Base-by-base conservation (phyloP, 83 land plant species). In the Larix sibirica region DNA sequence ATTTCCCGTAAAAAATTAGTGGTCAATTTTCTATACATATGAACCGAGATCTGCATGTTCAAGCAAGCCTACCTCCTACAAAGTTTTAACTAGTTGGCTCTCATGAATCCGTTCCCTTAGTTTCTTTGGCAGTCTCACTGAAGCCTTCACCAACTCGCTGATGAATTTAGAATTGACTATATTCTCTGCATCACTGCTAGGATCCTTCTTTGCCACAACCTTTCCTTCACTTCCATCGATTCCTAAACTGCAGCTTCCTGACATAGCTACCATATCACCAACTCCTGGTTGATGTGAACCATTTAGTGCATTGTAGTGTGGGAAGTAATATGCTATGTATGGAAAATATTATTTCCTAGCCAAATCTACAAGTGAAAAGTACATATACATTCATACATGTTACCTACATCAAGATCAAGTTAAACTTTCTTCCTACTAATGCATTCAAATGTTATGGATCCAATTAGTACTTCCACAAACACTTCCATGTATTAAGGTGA, bases 301-400 rank as follows among this genome's bases (percentile, higher is more conserved):
- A 89, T 96, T 98, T 71, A 97, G 80, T 59, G 92, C 90, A 75
- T 87, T 86, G 82, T 97, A 97, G 67, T 94, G 96, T 10, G 99
- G 98, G 78, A 98, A 98, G 73, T 91, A 93, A 81, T 96, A 98
- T 33, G 94, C 94, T 62, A 98, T 87, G 81, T 87, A 94, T 38
- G 90, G 91, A 81, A 88, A 96, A 81, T 98, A 98, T 83, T 98
- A 98, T 83, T 96, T 96, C 81, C 89, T 89, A 3, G 94, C 97
- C 54, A 98, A 91, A 14, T 98, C 99, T 96, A 91, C 85, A 85
- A 82, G 24, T 13, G 9, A 82, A 80, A 74, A 26, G 58, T 56
- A 73, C 24, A 84, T 2, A 62, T n/a, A 74, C 61, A 64, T 42
- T 58, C 12, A 24, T 36, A 24, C 10, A 60, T 2, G 20, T 24